Base-by-base conservation (phyloP, 495 filamentous ascomycete species). In the Poronia punctata region DNA sequence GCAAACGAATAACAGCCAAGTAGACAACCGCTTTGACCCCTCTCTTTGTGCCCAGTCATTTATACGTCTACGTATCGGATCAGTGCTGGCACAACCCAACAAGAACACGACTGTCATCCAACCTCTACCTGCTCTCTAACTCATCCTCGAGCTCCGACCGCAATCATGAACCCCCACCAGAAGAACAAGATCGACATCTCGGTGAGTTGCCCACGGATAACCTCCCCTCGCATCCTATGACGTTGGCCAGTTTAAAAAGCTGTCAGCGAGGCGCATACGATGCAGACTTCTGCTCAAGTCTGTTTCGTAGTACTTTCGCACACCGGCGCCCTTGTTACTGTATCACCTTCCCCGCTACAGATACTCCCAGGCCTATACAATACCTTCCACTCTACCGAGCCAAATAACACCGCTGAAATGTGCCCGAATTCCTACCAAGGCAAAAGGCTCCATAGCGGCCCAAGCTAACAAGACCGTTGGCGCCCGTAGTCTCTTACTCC, bases 121-220 rank as follows among this genome's bases (percentile, higher is more conserved):
- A 35, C 28, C 17, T 34, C 9, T 10, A 23, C 19, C 32, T 22
- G 14, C 26, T 15, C 24, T 6, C 7, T 14, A 20, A 8, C 5
- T 11, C 12, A 30, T 17, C 19, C 24, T 37, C 19, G 31, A 12
- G 35, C 38, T 35, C 23, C 11, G 7, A n/a, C 16, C 43, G 24
- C 27, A 16, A 19, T 36, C 36, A 93, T 98, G 86, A 95, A 95
- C 65, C 92, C 92, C 47, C 85, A 88, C 59, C 86, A 95, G 71
- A 83, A 87, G 70, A 95, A 95, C 73, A 97, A 98, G 71, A 70
- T 96, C 47, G 90, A 98, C 65, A 76, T 95, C 66, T 88, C 74
- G 71, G 92, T 96, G 60, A 71, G 87, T 75, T 35, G 35, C 24
- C 38, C 41, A 34, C 31, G 21, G 14, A 34, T 32, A 6, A 15